These are phyloP conservation scores for Leishmania arabica DNA, from an alignment of 208 protist species.

Conservation along the genomic window DNA sequence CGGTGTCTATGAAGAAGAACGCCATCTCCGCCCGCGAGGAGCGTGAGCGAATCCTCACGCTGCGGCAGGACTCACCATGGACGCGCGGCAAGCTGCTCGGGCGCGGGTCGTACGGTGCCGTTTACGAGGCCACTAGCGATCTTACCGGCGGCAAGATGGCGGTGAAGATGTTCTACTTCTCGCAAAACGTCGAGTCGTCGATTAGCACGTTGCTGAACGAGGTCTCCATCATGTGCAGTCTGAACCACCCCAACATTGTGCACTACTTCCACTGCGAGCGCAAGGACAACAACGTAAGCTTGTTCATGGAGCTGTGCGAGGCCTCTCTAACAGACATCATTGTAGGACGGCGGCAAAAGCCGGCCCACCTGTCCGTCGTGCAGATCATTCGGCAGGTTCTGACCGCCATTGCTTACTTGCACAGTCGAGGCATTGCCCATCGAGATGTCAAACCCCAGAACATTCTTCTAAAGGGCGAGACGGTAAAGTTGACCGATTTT, in stretches of 20 bases:
- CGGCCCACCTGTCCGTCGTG: conserved; percentile 60
- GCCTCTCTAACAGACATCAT: conserved; percentile 87
- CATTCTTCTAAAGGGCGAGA: conserved; percentile 89
- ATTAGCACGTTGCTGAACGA: conserved; percentile 89
- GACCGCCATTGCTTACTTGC: conserved; percentile 96
- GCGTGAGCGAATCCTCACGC: conserved; percentile 87
- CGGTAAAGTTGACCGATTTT: conserved; percentile 98
- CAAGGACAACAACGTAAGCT: conserved; percentile 82
- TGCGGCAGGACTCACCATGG: conserved; percentile 91
- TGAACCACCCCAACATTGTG: conserved; percentile 93
- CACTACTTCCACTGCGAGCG: conserved; percentile 93
- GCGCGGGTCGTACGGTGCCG: conserved; percentile 85
- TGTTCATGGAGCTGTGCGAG: conserved; percentile 94
- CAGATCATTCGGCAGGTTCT: conserved; percentile 94
- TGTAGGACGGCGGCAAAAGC: conserved; percentile 48
- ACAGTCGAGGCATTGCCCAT: conserved; percentile 97
- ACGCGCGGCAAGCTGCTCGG: conserved; percentile 88
- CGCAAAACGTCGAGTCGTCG: conserved; percentile 60
- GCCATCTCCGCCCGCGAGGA: conserved; percentile 78
- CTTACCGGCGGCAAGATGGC: conserved; percentile 93
- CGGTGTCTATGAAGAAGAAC: conserved; percentile 83
- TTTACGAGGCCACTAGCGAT: conserved; percentile 91
- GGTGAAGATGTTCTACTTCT: conserved; percentile 93
- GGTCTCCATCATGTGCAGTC: conserved; percentile 91
- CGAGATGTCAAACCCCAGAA: conserved; percentile 98